Evolutionary conservation across 2,329 filamentous ascomycete species (phyloP), one percentile per base, ranked within the genome.

Genomic region (Penicillium sp.): DNA sequence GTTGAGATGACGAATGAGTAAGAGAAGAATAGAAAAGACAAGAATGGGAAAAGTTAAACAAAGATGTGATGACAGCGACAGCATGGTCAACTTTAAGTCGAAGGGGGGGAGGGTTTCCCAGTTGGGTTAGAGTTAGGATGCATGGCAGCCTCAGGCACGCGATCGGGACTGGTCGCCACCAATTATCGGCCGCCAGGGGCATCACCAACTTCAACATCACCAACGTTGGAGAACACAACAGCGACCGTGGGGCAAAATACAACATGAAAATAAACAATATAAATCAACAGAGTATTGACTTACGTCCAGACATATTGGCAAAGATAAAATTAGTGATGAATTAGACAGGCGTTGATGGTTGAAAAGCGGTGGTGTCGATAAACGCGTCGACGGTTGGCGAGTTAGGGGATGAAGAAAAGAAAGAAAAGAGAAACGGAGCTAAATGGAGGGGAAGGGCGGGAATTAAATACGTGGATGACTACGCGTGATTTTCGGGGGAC

Each of bases 271-370:
- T 4, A 2, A 44, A 45, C 26, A 55, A 59, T 45, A 50, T 26
- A 47, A 50, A 45, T 37, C 16, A 55, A 44, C 19, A 61, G 1
- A 37, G 3, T 53, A 21, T 52, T 53, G 63, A 76, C 74, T 72
- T 68, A 76, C 74, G 74, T 75, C 74, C 74, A 72, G 74, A 73
- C 74, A 76, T 76, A 52, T 59, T 75, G 66, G 59, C 29, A 58
- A 33, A 53, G 42, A 51, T 56, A 43, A 58, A 53, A 54, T 52
- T 56, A 37, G 35, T 39, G 50, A 62, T 61, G 54, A 51, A 53
- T 48, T 54, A 25, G 58, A 65, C 64, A 47, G 46, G 54, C 53
- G 50, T 50, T 50, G 58, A 55, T 59, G 53, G 58, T 50, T 53
- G 51, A 55, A 33, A 47, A 26, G 25, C 27, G 44, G 9, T n/a